Conservation (phyloP, 768 basidiomycete genomes). For the Suillus luteus region DNA sequence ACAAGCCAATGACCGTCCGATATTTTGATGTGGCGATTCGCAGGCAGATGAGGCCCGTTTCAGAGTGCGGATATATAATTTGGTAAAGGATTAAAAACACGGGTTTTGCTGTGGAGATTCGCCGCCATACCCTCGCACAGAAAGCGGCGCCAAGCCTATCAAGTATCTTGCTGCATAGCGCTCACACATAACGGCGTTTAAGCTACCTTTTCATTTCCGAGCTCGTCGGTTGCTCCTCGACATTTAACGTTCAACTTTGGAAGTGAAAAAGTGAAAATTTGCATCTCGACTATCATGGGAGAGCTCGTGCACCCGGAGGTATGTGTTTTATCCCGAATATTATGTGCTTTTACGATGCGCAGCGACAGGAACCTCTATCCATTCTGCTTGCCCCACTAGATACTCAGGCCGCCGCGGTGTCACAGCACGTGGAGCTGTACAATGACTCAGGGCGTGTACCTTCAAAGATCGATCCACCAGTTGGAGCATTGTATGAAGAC, state of each 20-base stretch:
- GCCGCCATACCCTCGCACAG: constrained; percentile 1
- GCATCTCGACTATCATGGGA: background rate
- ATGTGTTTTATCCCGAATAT: background rate
- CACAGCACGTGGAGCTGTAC: background rate
- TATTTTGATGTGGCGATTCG: background rate
- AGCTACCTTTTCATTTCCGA: constrained; percentile 8
- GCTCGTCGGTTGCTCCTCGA: constrained; percentile 5
- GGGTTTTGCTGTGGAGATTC: background rate
- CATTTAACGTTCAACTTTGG: background rate
- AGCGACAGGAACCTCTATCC: background rate
- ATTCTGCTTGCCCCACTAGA: background rate
- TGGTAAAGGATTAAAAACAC: constrained; percentile 24
- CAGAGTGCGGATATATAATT: constrained; percentile 11
- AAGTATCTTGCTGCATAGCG: background rate
- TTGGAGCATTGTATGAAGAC: background rate
- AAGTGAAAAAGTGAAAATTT: constrained; percentile 1
- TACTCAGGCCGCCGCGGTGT: background rate
- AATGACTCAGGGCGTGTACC: background rate
- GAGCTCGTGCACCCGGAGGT: background rate
- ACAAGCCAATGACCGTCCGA: background rate
- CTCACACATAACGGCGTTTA: constrained; percentile 14
- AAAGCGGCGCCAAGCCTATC: background rate
- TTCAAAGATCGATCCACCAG: background rate
- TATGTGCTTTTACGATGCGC: background rate
- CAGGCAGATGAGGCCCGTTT: constrained; percentile 2